Evolutionary conservation across 257 asterid species (phyloP), one percentile per base, ranked within the genome.

Genomic region (Solanum paucissectum): DNA sequence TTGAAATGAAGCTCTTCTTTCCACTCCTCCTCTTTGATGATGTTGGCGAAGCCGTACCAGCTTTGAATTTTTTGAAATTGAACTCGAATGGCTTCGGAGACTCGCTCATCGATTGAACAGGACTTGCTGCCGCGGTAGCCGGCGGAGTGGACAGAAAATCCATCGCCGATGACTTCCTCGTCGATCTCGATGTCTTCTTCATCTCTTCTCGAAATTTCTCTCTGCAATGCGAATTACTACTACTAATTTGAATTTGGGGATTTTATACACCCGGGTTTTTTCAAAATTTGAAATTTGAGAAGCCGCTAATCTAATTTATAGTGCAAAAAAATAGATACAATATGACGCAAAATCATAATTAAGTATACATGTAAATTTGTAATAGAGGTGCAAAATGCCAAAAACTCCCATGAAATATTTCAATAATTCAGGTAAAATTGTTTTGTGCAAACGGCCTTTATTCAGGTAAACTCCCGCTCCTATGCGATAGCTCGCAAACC

Each of bases 31-130:
- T 93, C 92, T 90, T 94, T 88, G 21, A 29, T 4, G 88, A 33
- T 14, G 92, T 82, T 29, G 95, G 89, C 79, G 90, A 25, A 7
- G 11, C 9, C 18, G n/a, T 38, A 76, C 58, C 87, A 84, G 90
- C 58, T 88, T 86, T 27, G 90, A 86, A 81, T 32, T 89, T 87
- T n/a, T 87, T 86, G 89, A 93, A 91, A 49, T 92, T 66, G 92
- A 94, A 93, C 23, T 88, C 93, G 84, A 95, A 92, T 36, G 91
- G 88, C 34, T 74, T 88, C 6, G 95, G 96, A 62, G 94, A 93
- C 52, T 91, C 93, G 62, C 90, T 87, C 36, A 91, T 91, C 66
- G 98, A 90, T 20, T 85, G 90, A 49, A 83, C 81, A 77, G 95
- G 92, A 42, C 93, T 93, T 10, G 69, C 88, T 32, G 88, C 90